phyloP scores from a whole-genome alignment of 768 basidiomycete species.

The Tephrocybe rancida region DNA sequence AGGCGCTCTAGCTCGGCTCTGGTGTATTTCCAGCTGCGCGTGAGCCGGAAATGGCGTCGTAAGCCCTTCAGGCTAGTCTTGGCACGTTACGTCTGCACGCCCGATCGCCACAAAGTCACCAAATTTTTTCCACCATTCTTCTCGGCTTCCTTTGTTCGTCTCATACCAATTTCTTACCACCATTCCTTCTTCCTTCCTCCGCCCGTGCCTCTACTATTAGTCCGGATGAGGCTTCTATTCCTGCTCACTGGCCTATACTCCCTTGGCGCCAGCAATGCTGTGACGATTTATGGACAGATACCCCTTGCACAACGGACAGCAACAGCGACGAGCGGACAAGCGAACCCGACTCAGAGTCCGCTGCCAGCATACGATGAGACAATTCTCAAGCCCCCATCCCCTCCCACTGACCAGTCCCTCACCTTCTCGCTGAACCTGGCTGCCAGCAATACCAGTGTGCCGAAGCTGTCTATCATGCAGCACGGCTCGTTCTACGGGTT shows the following conservation, averaged over 20 bases:
- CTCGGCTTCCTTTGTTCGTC: too few species aligned
- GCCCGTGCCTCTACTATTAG: slow-evolving; percentile 9
- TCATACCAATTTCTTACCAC: not conserved
- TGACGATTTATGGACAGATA: slow-evolving; percentile 36
- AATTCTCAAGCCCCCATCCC: slow-evolving; percentile 47
- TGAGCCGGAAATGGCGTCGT: too few species aligned
- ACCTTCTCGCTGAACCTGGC: slow-evolving; percentile 48
- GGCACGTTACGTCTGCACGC: too few species aligned
- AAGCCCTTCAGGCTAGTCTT: too few species aligned
- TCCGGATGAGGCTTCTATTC: slow-evolving; percentile 10
- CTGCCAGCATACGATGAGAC: slow-evolving; percentile 57
- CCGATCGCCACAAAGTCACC: too few species aligned
- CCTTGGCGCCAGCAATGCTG: slow-evolving; percentile 13
- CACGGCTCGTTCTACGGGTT: slow-evolving; percentile 69
- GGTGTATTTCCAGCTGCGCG: too few species aligned
- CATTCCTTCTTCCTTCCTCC: not conserved
- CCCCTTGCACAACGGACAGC: slow-evolving; percentile 23
- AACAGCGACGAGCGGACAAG: slow-evolving; percentile 18
- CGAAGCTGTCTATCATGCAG: slow-evolving; percentile 40
- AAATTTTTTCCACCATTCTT: too few species aligned
- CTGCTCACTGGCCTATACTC: slow-evolving; percentile 10
- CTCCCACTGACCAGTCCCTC: slow-evolving; percentile 45
- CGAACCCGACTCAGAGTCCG: slow-evolving; percentile 32
- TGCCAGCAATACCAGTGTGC: slow-evolving; percentile 29
- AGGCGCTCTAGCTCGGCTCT: too few species aligned